Base-by-base conservation (phyloP, 495 filamentous ascomycete genomes). In the Aspergillus coremiiformis region DNA sequence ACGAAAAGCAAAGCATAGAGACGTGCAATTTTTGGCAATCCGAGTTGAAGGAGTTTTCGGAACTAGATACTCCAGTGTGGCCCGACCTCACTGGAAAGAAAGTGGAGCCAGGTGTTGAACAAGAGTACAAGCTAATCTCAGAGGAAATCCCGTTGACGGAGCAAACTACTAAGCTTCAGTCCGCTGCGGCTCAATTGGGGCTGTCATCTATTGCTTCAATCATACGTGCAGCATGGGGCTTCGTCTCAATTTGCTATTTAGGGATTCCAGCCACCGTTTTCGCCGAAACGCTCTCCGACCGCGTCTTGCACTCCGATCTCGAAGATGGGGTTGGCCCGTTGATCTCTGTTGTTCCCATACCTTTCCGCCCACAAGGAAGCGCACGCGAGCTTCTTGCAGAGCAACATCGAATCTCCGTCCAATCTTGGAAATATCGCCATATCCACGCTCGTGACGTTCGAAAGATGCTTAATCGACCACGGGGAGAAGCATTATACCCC, bases 211-310 rank as follows among this genome's bases (percentile, higher is more conserved):
- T 65, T 15, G 61, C 64, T 11, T 66, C 64, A 1, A 52, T 71
- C 9, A 52, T 71, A 29, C 54, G 64, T 20, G 53, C 63, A 9
- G 64, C 61, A 14, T 71, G 64, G 62, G 61, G 61, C 7, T 62
- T 47, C 44, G 54, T 71, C 2, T 60, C 62, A 1, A 22, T 64
- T 4, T 51, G 58, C 39, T 71, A 71, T 39, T 60, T 71, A 20
- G 66, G 64, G 15, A 42, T 62, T 4, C 60, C 65, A 8, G 58
- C 51, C 30, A 57, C 61, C 1, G 67, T 68, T 3, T 68, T 68
- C 26, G 67, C 59, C 24, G 67, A 71, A 54, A 68, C 66, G 0
- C 63, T 63, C 19, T 71, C 67, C 7, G 59, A 56, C 14, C 62
- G 67, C 10, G 55, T 58, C 29, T 51, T 67, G n/a, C 50, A 57